Base-by-base conservation (phyloP, 2,329 filamentous ascomycete species). In the Beauveria sp. region DNA sequence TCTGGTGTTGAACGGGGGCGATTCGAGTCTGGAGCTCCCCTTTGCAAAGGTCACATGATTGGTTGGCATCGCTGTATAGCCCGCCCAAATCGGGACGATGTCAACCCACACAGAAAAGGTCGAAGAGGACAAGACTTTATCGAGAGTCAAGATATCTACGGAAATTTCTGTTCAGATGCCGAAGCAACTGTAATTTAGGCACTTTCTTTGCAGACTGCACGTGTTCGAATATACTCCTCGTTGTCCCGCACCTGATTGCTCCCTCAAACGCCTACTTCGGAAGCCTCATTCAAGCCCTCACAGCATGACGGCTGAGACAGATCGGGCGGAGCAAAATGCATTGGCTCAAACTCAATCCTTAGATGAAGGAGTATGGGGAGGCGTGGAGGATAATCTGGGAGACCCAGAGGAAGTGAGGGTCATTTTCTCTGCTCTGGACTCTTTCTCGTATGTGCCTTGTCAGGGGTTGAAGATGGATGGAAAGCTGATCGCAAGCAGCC, bases 331-430 rank as follows among this genome's bases (percentile, higher is more conserved):
- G 18, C 58, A 61, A 43, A 26, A 50, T 55, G 51, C 43, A 37
- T 16, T 22, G 7, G 16, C 10, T 3, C 43, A 61, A 40, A 24
- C 51, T 40, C 50, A 50, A 44, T 3, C 7, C 10, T n/a, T 22
- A 5, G 54, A 61, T 12, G 57, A 61, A 22, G 20, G 44, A n/a
- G 34, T 41, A 3, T 63, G 61, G 61, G 47, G 24, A 24, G 61
- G 61, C 5, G 46, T 63, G 6, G 61, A 63, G 40, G 57, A 63
- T 52, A 63, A 63, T n/a, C 44, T 54, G 20, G 61, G 65, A 20
- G 92, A 97, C 68, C 85, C 87, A 0, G 91, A 96, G 65, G 93
- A 99, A 75, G 79, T 86, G 54, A 82, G 82, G 63, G 91, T 96
- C 54, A 82, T 97, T 10, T 90, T 90, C 72, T 87, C 86, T 55